Percentiles rank a stretch among this genome's conserved stretches.
These are phyloP conservation scores for Xerocomellus intermedius DNA, from an alignment of 768 basidiomycete species.

Conservation along the genomic window DNA sequence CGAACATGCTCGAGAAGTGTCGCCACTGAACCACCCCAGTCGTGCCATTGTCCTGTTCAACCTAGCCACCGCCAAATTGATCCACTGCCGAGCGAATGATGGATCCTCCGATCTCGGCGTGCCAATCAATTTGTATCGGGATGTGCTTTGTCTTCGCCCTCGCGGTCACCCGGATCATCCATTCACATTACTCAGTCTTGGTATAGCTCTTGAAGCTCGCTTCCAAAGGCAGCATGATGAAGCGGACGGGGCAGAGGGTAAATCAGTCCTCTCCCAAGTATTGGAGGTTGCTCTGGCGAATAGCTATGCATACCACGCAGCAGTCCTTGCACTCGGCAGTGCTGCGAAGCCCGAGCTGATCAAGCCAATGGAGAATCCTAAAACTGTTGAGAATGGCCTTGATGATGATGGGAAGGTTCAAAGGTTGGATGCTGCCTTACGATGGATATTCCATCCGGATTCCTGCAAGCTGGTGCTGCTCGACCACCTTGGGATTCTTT, in stretches of 20 bases:
- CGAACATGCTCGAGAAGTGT: constrained; percentile 9
- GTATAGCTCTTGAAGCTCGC: constrained; percentile 3
- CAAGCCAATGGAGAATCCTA: too few species aligned
- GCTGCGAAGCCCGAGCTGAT: neutral
- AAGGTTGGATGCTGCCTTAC: neutral
- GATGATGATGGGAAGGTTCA: neutral
- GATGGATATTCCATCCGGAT: neutral
- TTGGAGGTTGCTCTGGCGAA: neutral
- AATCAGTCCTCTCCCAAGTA: neutral
- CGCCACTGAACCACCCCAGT: constrained; percentile 12
- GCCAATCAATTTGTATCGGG: too few species aligned
- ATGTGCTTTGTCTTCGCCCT: too few species aligned
- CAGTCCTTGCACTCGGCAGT: neutral
- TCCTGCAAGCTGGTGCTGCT: neutral
- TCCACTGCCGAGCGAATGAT: neutral
- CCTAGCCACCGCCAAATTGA: neutral
- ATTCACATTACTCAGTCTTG: too few species aligned
- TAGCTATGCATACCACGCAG: neutral
- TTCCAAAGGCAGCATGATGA: neutral
- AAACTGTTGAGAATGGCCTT: neutral
- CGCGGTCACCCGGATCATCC: too few species aligned
- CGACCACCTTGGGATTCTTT: neutral
- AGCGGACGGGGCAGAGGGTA: constrained; percentile 10
- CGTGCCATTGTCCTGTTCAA: constrained; percentile 10
- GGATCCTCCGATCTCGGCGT: neutral